Base-by-base conservation (phyloP, 2,329 filamentous ascomycete genomes). In the Capronia americana region DNA sequence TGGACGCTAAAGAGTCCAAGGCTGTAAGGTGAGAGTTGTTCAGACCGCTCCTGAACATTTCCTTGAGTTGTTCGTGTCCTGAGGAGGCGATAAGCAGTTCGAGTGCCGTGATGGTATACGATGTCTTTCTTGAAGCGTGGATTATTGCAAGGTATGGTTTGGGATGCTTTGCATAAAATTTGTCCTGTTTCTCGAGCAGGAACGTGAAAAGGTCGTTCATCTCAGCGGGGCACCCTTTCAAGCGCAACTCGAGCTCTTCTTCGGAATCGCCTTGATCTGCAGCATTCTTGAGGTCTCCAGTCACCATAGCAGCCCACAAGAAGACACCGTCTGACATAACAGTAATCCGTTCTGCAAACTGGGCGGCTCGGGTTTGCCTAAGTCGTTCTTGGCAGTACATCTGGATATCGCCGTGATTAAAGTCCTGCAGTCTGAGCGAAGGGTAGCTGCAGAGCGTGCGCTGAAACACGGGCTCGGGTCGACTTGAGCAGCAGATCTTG, bases 401-500 rank as follows among this genome's bases (percentile, higher is more conserved):
- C 44, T 8, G 1, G 24, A 66, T 66, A 48, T 66, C 64, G n/a
- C 24, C 3, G 23, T 41, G 20, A 28, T 66, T 66, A 28, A 66
- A 44, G 32, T 66, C 64, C 24, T 66, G 64, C 44, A 66, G 11
- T 7, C 53, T 34, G 17, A 66, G 28, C 12, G 48, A 58, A 7
- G 59, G 53, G 32, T 17, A 57, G 11, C 30, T n/a, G 26, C 23
- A 12, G 7, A 62, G 17, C 23, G 32, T 17, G 4, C 28, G 51
- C 17, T 17, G 44, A 58, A 66, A 66, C 17, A 20, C 53, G 28
- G 12, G 10, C 34, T 66, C 64, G 4, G 58, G 64, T 48, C 64
- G 51, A n/a, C 64, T 62, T 17, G 64, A 66, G 26, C 64, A 66
- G 30, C 59, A 66, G 24, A 66, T 48, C 32, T 66, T 66, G 59